A percentile compares a stretch with the other conserved stretches of the same genome.
Evolutionary conservation across 139 green algal species (phyloP).

Genomic region (Coelastrella sp.): DNA sequence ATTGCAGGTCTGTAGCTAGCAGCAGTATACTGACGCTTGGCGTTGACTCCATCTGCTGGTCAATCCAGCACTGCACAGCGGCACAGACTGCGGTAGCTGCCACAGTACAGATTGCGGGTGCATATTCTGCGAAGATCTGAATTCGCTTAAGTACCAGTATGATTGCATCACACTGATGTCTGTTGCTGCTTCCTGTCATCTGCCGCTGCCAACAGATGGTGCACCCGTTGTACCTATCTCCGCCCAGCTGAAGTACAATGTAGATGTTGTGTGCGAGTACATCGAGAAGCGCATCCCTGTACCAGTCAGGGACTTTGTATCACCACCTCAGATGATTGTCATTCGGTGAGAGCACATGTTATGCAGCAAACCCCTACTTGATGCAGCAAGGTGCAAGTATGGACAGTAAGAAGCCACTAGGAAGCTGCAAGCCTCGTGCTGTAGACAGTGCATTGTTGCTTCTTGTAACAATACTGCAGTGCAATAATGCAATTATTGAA

Average conservation of each 20-base stretch:
- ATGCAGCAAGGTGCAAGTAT: neutral
- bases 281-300: constrained; percentile 95
- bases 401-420: too few species aligned
- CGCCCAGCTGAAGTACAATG: constrained; percentile 99
- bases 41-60: too few species aligned
- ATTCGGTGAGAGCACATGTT: constrained; percentile 76
- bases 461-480: too few species aligned
- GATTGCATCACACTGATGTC: neutral
- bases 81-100: too few species aligned
- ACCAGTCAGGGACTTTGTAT: constrained; percentile 94
- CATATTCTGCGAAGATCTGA: neutral
- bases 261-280: constrained; percentile 99
- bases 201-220: constrained; percentile 67
- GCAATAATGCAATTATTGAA: too few species aligned
- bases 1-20: constrained; percentile 73
- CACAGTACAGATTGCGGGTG: neutral
- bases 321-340: constrained; percentile 99
- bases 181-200: neutral
- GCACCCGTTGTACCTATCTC: constrained; percentile 98
- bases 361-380: neutral
- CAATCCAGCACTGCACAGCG: too few species aligned
- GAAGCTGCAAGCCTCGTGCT: too few species aligned
- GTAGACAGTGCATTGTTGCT: too few species aligned
- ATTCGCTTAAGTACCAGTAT: neutral
- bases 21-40: too few species aligned